Conservation (phyloP, 2,329 filamentous ascomycete species). For the Fusarium sulawesiense region DNA sequence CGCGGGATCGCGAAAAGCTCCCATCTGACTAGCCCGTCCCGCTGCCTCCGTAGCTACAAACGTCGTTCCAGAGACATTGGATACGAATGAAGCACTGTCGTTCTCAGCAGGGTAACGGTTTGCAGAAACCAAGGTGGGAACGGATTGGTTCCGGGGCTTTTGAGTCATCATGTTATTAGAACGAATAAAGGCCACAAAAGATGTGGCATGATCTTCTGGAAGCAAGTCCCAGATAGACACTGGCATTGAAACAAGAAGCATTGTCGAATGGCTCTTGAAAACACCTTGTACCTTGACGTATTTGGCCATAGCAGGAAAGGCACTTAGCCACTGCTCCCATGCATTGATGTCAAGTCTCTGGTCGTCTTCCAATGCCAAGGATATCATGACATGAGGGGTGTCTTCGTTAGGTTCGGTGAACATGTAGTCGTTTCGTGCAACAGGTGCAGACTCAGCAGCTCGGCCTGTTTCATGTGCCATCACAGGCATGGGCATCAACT, state of each 20-base stretch:
- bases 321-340: constrained; percentile 68
- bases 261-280: constrained; percentile 70
- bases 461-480: constrained; percentile 42
- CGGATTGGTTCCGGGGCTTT: constrained; percentile 39
- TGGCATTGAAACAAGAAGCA: constrained; percentile 68
- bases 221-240: constrained; percentile 70
- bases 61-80: constrained; percentile 51
- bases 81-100: constrained; percentile 48
- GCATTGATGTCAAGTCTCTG: constrained; percentile 67
- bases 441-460: constrained; percentile 41
- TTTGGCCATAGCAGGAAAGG: constrained; percentile 67
- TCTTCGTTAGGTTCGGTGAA: constrained; percentile 63
- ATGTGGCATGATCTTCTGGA: constrained; percentile 67
- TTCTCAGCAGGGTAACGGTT: constrained; percentile 37
- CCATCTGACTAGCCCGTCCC: constrained; percentile 34
- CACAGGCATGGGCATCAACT: constrained; percentile 34
- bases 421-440: constrained; percentile 44
- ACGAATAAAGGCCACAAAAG: constrained; percentile 68
- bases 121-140: constrained; percentile 42
- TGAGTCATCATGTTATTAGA: constrained; percentile 65
- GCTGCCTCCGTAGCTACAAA: constrained; percentile 48
- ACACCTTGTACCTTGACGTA: constrained; percentile 71
- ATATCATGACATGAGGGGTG: constrained; percentile 70
- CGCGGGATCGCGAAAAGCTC: constrained; percentile 37
- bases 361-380: constrained; percentile 67